Evolutionary conservation across 345 rosid genomes (phyloP), one percentile per base, ranked within the genome.

Genomic region (Ceriops zippeliana): DNA sequence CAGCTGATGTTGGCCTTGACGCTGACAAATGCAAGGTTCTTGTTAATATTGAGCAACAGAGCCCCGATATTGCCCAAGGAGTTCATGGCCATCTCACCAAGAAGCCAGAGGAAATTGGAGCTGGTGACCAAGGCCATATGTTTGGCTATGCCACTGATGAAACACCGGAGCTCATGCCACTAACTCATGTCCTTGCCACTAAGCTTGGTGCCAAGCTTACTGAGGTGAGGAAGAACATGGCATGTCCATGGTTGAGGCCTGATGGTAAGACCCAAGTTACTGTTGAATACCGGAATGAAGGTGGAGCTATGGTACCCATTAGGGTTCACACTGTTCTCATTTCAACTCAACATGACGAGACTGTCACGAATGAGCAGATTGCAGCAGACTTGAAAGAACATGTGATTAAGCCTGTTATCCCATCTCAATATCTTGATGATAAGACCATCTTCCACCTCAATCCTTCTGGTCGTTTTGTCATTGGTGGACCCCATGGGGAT

Each of bases 51-150:
- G 93, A 89, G 86, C 86, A 82, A 71, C 93, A 88, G 79, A 88
- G 93, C 56, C 90, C 95, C 46, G 96, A 89, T 59, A 87, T 86
- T 76, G 92, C 96, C 30, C 96, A 86, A 63, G 96, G 96, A 61
- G 90, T 90, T 67, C 96, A 90, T 35, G 96, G 96, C 5, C 96
- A 86, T 67, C 83, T 90, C 49, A 80, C 86, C 65, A 89, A 89
- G 70, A 87, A 84, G 70, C 92, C 96, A 22, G 92, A 89, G 75
- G 92, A 89, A n/a, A 89, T 89, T 53, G 96, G 96, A 32, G 96
- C 96, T 68, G 96, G 96, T 67, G 96, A 89, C 65, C 91, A 88
- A 51, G 93, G 90, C 5, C 93, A 88, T 72, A 89, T 89, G 91
- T 89, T 89, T 52, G 92, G 96, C 3, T 89, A 89, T 62, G 95